Evolutionary conservation across 2,329 filamentous ascomycete species (phyloP), one percentile per base, ranked within the genome.

Genomic region (Rachicladosporium sp.): DNA sequence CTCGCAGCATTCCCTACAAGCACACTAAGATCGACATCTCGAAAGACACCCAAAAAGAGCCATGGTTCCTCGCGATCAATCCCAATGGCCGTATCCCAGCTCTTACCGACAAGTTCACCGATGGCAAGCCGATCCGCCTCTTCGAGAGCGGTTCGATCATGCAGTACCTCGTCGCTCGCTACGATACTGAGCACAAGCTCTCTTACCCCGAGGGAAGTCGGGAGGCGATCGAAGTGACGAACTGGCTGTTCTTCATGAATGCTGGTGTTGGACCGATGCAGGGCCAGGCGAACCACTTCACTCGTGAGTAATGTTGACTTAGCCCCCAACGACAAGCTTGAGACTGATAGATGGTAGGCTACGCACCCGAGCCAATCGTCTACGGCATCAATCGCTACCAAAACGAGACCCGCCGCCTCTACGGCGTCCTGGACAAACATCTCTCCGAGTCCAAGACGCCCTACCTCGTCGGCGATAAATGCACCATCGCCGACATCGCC

Each of bases 51-150:
- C 85, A 93, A 53, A 93, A 91, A 52, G 74, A 89, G 60, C 76
- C 75, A 10, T 93, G 84, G 85, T 95, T 89, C 64, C 73, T 93
- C 21, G 78, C 79, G 38, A 93, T 94, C 65, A 94, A 94, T 63
- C 87, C 87, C 47, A 94, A 94, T 59, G 87, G 87, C 47, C 82
- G 87, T 49, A 93, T 94, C 52, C 88, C 87, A 3, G 87, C 87
- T 42, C 54, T 94, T 37, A 91, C 83, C 6, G 87, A 94, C 62
- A 82, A 70, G 10, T 80, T 83, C 58, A 68, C 69, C 4, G 79
- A 91, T 58, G 83, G 84, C 50, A 67, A 81, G 58, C 66, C 68
- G 29, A 85, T 93, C 56, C 71, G 73, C 42, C 59, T 94, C 11
- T 94, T 93, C 55, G 87, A 94, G 63, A 83, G 77, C 46, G 86